Evolutionary conservation across 2,329 filamentous ascomycete species (phyloP), one percentile per base, ranked within the genome.

Genomic region (Fusarium chlamydosporum): DNA sequence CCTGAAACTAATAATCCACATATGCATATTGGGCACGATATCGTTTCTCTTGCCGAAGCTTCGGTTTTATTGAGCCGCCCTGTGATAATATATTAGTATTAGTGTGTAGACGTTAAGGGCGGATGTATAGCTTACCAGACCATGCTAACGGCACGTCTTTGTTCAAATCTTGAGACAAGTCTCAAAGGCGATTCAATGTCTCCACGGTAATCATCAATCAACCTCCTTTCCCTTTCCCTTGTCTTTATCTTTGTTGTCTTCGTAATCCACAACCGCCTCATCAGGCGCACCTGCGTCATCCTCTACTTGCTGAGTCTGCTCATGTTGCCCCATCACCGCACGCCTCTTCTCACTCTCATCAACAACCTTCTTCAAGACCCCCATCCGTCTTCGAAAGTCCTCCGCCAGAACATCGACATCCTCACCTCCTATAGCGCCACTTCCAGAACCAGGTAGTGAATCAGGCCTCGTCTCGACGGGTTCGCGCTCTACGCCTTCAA

Each of bases 311-410:
- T 46, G 47, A 26, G 35, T 53, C 35, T 64, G 43, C 4, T 64
- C 62, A 4, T 56, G 26, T 27, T 74, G 62, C 41, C 65, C 74
- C 8, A 79, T 65, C 50, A 74, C 77, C 55, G 76, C 74, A 54
- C 79, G 77, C 53, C 82, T 80, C 50, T 81, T 81, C 58, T 85
- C 82, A 4, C 82, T 81, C n/a, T 84, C 82, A n/a, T 82, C 82
- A 10, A 88, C 82, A 4, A 89, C 83, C 70, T 79, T 85, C 52
- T 82, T 82, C 65, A 90, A 72, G 20, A 87, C 79, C 4, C 64
- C 78, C 86, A 91, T 88, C 43, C 85, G 82, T 61, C 80, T 81
- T 55, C 87, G 84, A 65, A 91, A 91, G 35, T 88, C 85, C 16
- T 85, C 84, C 3, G 88, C 75, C 40, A 91, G 75, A 4, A 74